Percentiles rank a stretch among this genome's conserved stretches.
Conservation (phyloP, 2,329 filamentous ascomycete genomes). For the Colletotrichum sp. region DNA sequence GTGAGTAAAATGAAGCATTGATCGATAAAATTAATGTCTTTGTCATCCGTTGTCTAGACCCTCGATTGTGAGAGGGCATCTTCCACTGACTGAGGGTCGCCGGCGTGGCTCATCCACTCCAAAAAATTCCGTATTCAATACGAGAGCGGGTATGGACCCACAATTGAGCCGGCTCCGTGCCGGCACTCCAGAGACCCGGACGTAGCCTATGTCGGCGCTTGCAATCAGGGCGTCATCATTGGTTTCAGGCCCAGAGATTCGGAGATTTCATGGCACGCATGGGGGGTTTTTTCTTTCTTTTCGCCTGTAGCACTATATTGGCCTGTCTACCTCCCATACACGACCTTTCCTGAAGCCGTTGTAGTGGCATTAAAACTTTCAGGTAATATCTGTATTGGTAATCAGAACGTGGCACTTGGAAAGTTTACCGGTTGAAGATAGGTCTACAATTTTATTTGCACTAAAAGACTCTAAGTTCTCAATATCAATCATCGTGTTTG, state of each 20-base stretch:
- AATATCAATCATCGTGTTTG: fast-evolving
- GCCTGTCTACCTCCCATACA: too few relatives aligned
- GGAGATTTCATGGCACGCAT: too few relatives aligned
- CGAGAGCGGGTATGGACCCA: neutral
- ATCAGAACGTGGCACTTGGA: neutral
- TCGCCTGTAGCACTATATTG: too few relatives aligned
- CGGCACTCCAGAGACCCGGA: neutral
- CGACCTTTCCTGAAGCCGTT: too few relatives aligned
- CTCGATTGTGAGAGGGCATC: neutral
- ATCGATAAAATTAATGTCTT: neutral
- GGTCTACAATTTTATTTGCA: neutral
- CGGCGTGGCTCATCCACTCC: neutral
- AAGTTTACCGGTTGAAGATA: neutral
- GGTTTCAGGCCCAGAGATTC: neutral
- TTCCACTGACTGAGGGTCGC: neutral
- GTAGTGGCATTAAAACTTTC: too few relatives aligned
- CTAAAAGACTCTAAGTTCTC: fast-evolving
- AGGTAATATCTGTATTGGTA: too few relatives aligned
- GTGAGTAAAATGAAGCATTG: neutral
- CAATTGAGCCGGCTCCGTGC: neutral
- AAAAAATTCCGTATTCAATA: neutral
- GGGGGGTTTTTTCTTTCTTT: too few relatives aligned
- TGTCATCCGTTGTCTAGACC: neutral
- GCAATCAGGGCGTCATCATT: fast-evolving
- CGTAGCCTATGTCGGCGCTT: fast-evolving